Conservation (phyloP, 768 basidiomycete species). For the Baorangia bicolor region DNA sequence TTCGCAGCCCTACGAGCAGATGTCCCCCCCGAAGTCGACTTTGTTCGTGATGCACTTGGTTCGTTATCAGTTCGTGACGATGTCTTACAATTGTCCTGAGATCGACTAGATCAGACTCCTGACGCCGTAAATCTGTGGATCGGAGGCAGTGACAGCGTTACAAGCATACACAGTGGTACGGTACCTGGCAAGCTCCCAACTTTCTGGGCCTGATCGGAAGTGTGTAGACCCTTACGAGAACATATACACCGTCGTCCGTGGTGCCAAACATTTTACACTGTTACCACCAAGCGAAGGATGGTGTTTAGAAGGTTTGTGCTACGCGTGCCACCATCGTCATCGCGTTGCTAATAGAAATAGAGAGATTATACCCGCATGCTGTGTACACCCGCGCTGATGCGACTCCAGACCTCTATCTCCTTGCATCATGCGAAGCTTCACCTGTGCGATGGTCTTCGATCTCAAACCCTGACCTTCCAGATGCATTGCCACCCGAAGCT, state of each 20-base stretch:
- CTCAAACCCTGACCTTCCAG: slow-evolving; percentile 50
- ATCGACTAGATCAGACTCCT: slow-evolving; percentile 51
- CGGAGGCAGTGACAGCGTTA: slow-evolving; percentile 71
- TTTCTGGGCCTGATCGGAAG: not conserved
- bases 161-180: slow-evolving; percentile 84
- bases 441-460: slow-evolving; percentile 84
- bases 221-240: slow-evolving; percentile 86
- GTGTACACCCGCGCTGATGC: slow-evolving; percentile 46
- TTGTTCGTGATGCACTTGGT: slow-evolving; percentile 83
- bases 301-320: slow-evolving; percentile 68
- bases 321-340: not conserved
- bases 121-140: slow-evolving; percentile 97
- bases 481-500: slow-evolving; percentile 48
- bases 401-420: slow-evolving; percentile 26
- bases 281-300: slow-evolving; percentile 88
- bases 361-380: slow-evolving; percentile 65
- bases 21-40: slow-evolving; percentile 65
- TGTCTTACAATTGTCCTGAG: not conserved
- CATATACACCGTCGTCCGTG: slow-evolving; percentile 84
- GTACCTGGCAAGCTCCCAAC: not conserved
- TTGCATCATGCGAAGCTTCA: slow-evolving; percentile 35
- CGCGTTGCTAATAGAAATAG: slow-evolving; percentile 34
- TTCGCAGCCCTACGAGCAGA: slow-evolving; percentile 61
- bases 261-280: slow-evolving; percentile 82
- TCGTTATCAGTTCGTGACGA: slow-evolving; percentile 18